These are phyloP conservation scores for Yarrowia galli DNA, from an alignment of 1,139 yeast genomes.

Conservation along the genomic window DNA sequence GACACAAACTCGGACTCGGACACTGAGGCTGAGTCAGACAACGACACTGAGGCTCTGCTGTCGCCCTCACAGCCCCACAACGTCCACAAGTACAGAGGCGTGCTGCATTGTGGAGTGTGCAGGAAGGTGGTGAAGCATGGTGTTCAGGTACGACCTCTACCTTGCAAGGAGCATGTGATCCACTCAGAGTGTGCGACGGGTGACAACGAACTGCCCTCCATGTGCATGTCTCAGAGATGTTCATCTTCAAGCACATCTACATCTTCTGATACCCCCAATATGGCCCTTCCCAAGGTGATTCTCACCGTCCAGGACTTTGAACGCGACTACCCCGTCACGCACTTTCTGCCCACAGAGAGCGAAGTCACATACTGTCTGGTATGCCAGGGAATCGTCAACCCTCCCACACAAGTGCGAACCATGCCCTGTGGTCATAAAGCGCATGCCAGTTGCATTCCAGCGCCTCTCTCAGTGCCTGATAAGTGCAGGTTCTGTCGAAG, in stretches of 20 bases:
- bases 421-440: conserved; percentile 35
- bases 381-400: conserved; percentile 19
- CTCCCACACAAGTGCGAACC: conserved; percentile 15
- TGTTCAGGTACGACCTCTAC: conserved; percentile 3
- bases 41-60: neutral
- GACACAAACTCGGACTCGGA: neutral
- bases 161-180: conserved; percentile 16
- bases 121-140: conserved; percentile 16
- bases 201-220: neutral
- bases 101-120: conserved; percentile 21
- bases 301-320: conserved; percentile 33
- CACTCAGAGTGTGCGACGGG: conserved; percentile 6
- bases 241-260: neutral
- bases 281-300: conserved; percentile 16
- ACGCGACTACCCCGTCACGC: conserved; percentile 19
- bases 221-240: conserved; percentile 25
- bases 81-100: conserved; percentile 23
- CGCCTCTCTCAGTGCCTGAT: conserved; percentile 4
- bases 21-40: conserved; percentile 4
- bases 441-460: conserved; percentile 15
- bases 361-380: conserved; percentile 21
- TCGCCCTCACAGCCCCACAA: conserved; percentile 20
- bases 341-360: neutral
- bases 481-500: conserved; percentile 29
- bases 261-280: neutral